A percentile compares a stretch with the other conserved stretches of the same genome.
Evolutionary conservation across 2,329 filamentous ascomycete species (phyloP).

Genomic region (Monilinia fructigena): DNA sequence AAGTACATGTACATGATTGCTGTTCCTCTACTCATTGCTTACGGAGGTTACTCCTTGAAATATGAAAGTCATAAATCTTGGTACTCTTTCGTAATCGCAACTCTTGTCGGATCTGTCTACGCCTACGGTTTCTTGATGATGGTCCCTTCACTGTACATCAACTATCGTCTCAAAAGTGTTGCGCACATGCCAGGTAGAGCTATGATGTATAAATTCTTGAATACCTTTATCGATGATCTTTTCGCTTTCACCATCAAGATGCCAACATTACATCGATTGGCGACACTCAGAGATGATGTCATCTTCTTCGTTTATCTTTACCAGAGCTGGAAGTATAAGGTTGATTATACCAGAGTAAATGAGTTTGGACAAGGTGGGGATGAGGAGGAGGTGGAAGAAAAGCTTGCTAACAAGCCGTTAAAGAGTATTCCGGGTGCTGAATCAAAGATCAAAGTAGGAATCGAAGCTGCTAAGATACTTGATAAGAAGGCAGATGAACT

Average conservation of each 20-base stretch:
- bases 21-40: slow-evolving; percentile 84
- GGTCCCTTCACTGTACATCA: slow-evolving; percentile 97
- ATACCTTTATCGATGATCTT: slow-evolving; percentile 98
- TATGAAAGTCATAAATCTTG: slow-evolving; percentile 97
- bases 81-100: slow-evolving; percentile 95
- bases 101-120: slow-evolving; percentile 92
- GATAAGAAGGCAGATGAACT: slow-evolving; percentile 28
- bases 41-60: slow-evolving; percentile 84
- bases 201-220: slow-evolving; percentile 97
- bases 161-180: slow-evolving; percentile 93
- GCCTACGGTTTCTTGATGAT: slow-evolving; percentile 99
- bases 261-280: slow-evolving; percentile 88
- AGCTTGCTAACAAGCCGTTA: slow-evolving; percentile 44
- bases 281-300: slow-evolving; percentile 89
- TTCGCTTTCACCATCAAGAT: slow-evolving; percentile 99
- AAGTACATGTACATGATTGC: slow-evolving; percentile 92
- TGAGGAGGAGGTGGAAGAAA: slow-evolving; percentile 64
- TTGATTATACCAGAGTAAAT: slow-evolving; percentile 90
- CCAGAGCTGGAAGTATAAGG: slow-evolving; percentile 87
- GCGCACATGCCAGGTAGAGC: slow-evolving; percentile 96
- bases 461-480: slow-evolving; percentile 41
- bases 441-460: slow-evolving; percentile 29
- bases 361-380: slow-evolving; percentile 99
- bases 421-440: slow-evolving; percentile 29
- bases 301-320: slow-evolving; percentile 99